These are phyloP conservation scores for Metarhizium brunneum DNA, from an alignment of 2,329 filamentous ascomycete genomes.

Conservation along the genomic window DNA sequence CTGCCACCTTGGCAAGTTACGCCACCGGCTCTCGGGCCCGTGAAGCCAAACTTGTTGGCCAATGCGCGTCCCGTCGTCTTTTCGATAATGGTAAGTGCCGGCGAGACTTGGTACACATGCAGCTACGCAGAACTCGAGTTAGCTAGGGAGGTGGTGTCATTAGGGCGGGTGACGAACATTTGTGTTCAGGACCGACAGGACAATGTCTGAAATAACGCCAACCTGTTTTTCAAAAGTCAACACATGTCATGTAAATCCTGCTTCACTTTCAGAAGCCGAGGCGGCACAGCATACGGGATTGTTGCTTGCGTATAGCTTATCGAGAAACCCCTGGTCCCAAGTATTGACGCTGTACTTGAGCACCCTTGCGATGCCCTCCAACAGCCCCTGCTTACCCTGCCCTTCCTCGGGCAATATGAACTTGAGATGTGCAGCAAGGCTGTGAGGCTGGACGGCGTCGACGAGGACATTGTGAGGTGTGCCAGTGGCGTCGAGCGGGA, in stretches of 20 bases:
- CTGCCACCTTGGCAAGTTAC: slow-evolving; percentile 75
- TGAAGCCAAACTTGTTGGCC: slow-evolving; percentile 69
- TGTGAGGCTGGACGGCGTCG: slow-evolving; percentile 49
- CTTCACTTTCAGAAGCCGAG: not conserved
- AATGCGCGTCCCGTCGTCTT: slow-evolving; percentile 69
- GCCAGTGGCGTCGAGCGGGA: slow-evolving; percentile 29
- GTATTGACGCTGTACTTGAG: slow-evolving; percentile 89
- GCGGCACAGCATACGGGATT: slow-evolving; percentile 52
- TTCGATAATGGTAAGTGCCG: slow-evolving; percentile 78
- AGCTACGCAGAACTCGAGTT: slow-evolving; percentile 33
- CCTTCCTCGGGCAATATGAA: slow-evolving; percentile 51
- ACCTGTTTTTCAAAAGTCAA: slow-evolving; percentile 37
- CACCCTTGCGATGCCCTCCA: slow-evolving; percentile 60
- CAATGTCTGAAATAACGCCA: slow-evolving; percentile 74
- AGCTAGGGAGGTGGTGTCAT: not conserved
- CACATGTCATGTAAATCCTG: slow-evolving; percentile 3
- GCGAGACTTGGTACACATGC: slow-evolving; percentile 91
- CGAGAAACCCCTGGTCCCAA: slow-evolving; percentile 95
- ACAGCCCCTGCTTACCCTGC: slow-evolving; percentile 61
- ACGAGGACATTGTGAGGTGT: slow-evolving; percentile 49
- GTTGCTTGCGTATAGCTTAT: slow-evolving; percentile 88
- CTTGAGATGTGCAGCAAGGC: slow-evolving; percentile 44
- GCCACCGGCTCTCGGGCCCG: slow-evolving; percentile 60
- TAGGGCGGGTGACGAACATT: slow-evolving; percentile 47
- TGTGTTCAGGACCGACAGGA: slow-evolving; percentile 81